Evolutionary conservation across 108 stramenopile genomes (phyloP).

Genomic region (Aureococcus anophagefferens): DNA sequence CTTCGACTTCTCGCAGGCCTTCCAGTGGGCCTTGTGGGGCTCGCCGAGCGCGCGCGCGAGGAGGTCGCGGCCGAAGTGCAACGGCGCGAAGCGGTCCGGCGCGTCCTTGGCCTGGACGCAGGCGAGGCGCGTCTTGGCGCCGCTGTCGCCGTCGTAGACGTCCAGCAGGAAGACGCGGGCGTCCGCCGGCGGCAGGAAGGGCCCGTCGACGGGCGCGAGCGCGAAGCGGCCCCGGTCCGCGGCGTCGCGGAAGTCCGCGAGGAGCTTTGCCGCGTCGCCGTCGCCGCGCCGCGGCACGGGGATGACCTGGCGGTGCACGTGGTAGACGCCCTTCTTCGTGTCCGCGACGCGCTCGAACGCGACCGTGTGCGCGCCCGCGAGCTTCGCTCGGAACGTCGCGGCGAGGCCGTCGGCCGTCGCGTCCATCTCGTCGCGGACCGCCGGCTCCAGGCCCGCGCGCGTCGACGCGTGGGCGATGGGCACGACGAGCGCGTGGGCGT

Average conservation of each 20-base stretch:
- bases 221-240: slow-evolving; percentile 51
- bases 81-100: slow-evolving; percentile 32
- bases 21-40: slow-evolving; percentile 67
- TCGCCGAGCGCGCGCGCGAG: slow-evolving; percentile 56
- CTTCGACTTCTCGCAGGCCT: slow-evolving; percentile 68
- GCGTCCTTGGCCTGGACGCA: slow-evolving; percentile 29
- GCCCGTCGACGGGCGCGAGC: slow-evolving; percentile 30
- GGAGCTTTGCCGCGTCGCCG: slow-evolving; percentile 5
- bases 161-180: slow-evolving; percentile 55
- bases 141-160: slow-evolving; percentile 32
- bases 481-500: slow-evolving; percentile 67
- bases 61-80: slow-evolving; percentile 80
- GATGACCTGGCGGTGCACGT: slow-evolving; percentile 26
- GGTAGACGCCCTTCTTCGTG: neutral
- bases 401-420: slow-evolving; percentile 38
- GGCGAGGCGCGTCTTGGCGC: slow-evolving; percentile 38
- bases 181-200: slow-evolving; percentile 34
- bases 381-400: slow-evolving; percentile 38
- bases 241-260: slow-evolving; percentile 56
- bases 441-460: slow-evolving; percentile 16
- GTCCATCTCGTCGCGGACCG: slow-evolving; percentile 39
- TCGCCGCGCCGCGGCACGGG: slow-evolving; percentile 43
- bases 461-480: slow-evolving; percentile 58
- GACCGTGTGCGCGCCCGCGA: slow-evolving; percentile 17
- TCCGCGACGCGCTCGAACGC: slow-evolving; percentile 3